These are phyloP conservation scores for Amanita pseudoporphyria DNA, from an alignment of 768 basidiomycete species.

Conservation along the genomic window DNA sequence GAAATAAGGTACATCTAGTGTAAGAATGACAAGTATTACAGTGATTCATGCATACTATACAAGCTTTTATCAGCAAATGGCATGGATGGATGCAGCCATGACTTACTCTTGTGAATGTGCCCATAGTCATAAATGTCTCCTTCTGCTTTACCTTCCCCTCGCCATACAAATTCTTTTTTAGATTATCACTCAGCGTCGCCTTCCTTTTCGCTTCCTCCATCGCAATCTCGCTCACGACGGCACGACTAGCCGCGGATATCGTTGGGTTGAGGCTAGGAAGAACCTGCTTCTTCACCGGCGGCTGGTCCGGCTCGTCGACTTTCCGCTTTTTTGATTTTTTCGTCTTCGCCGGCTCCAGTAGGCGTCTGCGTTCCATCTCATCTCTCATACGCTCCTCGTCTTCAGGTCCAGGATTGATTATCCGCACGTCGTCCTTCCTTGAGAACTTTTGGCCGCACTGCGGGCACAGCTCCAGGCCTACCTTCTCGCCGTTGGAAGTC, in stretches of 20 bases:
- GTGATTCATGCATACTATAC: conserved; percentile 15
- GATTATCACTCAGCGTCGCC: conserved; percentile 76
- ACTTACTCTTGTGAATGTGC: conserved; percentile 85
- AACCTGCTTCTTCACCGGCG: conserved; percentile 33
- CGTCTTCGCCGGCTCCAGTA: conserved; percentile 44
- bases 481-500: conserved; percentile 14
- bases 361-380: conserved; percentile 48
- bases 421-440: conserved; percentile 40
- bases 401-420: conserved; percentile 62
- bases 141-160: conserved; percentile 48
- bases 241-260: conserved; percentile 48
- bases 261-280: conserved; percentile 40
- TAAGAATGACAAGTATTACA: no score
- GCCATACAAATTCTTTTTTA: conserved; percentile 75
- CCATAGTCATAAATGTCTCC: conserved; percentile 88
- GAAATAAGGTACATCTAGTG: no score
- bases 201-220: conserved; percentile 79
- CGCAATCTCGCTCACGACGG: conserved; percentile 63
- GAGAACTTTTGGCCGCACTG: conserved; percentile 70
- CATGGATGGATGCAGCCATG: neutral
- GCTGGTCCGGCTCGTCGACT: conserved; percentile 24
- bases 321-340: conserved; percentile 58
- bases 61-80: neutral
- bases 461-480: conserved; percentile 54
- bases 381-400: conserved; percentile 51